Conservation (phyloP, 2,329 filamentous ascomycete species). For the Ophiostoma angusticollis region DNA sequence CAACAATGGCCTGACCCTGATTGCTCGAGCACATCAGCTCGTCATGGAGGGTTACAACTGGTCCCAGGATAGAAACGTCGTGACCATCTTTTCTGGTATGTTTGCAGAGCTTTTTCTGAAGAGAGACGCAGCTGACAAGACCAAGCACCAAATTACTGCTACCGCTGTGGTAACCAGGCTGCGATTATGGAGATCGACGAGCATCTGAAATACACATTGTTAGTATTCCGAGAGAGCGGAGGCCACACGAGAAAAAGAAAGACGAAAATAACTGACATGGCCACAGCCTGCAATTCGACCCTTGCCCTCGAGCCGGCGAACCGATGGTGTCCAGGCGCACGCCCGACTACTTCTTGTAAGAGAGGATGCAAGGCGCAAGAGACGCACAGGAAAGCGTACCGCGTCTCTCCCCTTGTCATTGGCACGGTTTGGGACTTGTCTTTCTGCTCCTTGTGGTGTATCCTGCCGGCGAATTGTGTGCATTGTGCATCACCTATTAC, state of each 20-base stretch:
- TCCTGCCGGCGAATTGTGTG: too few species aligned
- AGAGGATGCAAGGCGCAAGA: neutral
- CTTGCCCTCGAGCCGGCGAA: constrained; percentile 91
- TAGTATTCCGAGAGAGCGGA: constrained; percentile 1
- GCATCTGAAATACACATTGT: constrained; percentile 97
- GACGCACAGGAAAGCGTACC: too few species aligned
- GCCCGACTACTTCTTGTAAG: constrained; percentile 8
- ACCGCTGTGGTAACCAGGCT: constrained; percentile 96
- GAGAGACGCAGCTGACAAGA: constrained; percentile 1
- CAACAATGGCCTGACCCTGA: constrained; percentile 92
- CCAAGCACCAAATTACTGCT: constrained; percentile 83
- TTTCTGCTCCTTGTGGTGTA: too few species aligned
- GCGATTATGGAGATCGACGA: constrained; percentile 99
- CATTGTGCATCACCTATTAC: too few species aligned
- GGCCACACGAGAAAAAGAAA: too few species aligned
- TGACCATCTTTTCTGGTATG: constrained; percentile 93
- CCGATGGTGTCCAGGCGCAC: constrained; percentile 93
- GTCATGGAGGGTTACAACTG: constrained; percentile 99
- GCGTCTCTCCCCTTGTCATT: too few species aligned
- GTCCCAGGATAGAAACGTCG: constrained; percentile 96
- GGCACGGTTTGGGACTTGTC: too few species aligned
- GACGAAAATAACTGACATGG: too few species aligned
- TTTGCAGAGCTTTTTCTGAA: constrained; percentile 13
- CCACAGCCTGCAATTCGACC: constrained; percentile 91
- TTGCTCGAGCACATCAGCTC: constrained; percentile 91